Evolutionary conservation across 164 flowering plant genomes (phyloP).

Genomic region (Chimonanthus praecox): DNA sequence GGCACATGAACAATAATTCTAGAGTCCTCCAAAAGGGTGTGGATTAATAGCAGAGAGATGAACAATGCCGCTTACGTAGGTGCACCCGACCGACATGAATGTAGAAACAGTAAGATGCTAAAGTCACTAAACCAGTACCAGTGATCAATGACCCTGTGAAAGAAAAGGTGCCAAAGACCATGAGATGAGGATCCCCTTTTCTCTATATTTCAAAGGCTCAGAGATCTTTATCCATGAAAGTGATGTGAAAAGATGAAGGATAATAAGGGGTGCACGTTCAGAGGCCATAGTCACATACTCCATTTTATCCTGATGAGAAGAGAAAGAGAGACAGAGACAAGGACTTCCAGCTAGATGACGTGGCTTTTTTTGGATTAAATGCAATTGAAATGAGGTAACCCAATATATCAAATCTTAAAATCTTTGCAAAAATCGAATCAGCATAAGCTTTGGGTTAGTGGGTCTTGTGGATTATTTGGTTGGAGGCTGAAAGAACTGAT

Average conservation of each 20-base stretch:
- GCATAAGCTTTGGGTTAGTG: constrained; percentile 4
- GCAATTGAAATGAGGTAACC: not conserved
- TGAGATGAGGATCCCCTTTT: not conserved
- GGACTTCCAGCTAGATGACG: constrained; percentile 20
- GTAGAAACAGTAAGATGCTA: constrained; percentile 30
- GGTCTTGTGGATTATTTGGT: constrained; percentile 17
- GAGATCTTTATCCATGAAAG: constrained; percentile 22
- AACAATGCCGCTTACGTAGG: constrained; percentile 8
- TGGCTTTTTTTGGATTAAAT: not conserved
- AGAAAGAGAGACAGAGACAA: constrained; percentile 16
- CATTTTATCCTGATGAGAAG: constrained; percentile 13
- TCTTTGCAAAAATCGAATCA: constrained; percentile 7
- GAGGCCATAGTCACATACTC: constrained; percentile 25
- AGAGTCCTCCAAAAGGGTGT: constrained; percentile 3
- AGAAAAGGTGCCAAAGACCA: constrained; percentile 6
- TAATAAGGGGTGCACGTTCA: constrained; percentile 11
- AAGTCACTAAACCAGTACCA: constrained; percentile 10
- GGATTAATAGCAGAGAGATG: not conserved
- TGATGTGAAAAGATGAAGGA: too few species aligned
- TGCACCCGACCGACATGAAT: constrained; percentile 35
- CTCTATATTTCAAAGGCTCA: constrained; percentile 3
- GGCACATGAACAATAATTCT: not conserved
- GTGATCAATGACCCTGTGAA: constrained; percentile 13
- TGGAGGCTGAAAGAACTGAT: constrained; percentile 8
- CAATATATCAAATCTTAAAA: constrained; percentile 7